Evolutionary conservation across 2,329 filamentous ascomycete species (phyloP).

Genomic region (Beauveria caledonica): DNA sequence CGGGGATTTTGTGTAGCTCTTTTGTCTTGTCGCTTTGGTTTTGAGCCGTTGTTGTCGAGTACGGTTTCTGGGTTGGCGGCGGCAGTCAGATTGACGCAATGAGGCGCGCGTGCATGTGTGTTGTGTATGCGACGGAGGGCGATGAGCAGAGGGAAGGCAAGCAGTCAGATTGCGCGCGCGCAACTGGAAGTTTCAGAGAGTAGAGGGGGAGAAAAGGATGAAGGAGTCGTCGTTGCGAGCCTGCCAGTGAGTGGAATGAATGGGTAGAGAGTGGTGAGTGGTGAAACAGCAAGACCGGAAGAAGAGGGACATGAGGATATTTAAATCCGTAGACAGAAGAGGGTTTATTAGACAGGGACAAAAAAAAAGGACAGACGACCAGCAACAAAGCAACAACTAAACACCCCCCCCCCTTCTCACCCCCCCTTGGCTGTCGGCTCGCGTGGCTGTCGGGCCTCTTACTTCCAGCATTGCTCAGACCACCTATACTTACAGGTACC

Average conservation of each 20-base stretch:
- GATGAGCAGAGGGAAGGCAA: background rate
- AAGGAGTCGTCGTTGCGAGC: background rate
- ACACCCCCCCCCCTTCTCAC: background rate
- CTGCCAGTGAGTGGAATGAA: background rate
- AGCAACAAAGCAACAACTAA: background rate
- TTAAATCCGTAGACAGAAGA: conserved; percentile 9
- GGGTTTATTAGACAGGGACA: background rate
- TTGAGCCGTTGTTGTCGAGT: background rate
- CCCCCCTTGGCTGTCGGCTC: conserved; percentile 5
- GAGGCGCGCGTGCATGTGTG: background rate
- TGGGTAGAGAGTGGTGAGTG: background rate
- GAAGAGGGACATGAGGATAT: conserved; percentile 5
- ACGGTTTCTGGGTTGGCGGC: background rate
- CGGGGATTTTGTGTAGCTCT: background rate
- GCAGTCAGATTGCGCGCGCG: background rate
- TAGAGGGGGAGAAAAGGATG: background rate
- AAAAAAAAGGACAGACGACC: background rate
- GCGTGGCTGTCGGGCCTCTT: conserved; percentile 4
- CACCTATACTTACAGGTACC: background rate
- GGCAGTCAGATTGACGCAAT: background rate
- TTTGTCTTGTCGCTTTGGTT: background rate
- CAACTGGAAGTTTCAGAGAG: background rate
- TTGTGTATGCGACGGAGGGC: background rate
- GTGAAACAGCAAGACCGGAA: background rate
- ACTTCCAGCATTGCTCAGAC: conserved; percentile 11